These are phyloP conservation scores for Strombidium stylifer DNA, from an alignment of 73 alveolate species.

Conservation along the genomic window DNA sequence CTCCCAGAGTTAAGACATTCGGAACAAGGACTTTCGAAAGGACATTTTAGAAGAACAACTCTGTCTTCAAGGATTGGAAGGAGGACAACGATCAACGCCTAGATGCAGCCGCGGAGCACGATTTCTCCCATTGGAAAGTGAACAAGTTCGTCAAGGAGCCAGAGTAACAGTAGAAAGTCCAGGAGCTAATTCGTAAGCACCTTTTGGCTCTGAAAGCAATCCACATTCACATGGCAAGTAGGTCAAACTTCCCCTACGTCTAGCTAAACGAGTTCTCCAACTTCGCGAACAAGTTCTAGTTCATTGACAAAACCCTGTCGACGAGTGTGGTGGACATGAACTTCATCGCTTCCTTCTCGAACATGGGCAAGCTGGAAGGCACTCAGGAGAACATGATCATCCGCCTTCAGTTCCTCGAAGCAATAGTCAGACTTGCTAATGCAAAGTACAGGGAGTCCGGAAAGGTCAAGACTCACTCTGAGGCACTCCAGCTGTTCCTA, in stretches of 20 bases:
- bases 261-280: constrained; percentile 41
- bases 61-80: constrained; percentile 1
- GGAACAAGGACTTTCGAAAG: no score
- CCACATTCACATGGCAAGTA: constrained; percentile 22
- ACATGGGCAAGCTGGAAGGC: constrained; percentile 11
- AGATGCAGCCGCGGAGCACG: constrained; percentile 22
- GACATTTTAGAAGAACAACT: background rate
- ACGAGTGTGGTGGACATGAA: constrained; percentile 46
- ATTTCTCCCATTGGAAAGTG: constrained; percentile 45
- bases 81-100: constrained; percentile 6
- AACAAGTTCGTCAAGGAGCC: constrained; percentile 59
- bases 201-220: constrained; percentile 20
- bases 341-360: constrained; percentile 50
- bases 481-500: constrained; percentile 25
- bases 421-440: constrained; percentile 45
- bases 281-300: constrained; percentile 11
- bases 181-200: constrained; percentile 2
- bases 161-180: no score
- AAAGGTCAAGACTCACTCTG: constrained; percentile 31
- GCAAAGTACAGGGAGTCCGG: constrained; percentile 57
- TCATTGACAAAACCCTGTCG: constrained; percentile 27
- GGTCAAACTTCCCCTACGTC: constrained; percentile 46
- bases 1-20: no score
- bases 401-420: constrained; percentile 50
- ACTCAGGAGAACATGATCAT: constrained; percentile 53